Conservation (phyloP, 1,284 basidiomycete genomes). For the Ustilago curta region DNA sequence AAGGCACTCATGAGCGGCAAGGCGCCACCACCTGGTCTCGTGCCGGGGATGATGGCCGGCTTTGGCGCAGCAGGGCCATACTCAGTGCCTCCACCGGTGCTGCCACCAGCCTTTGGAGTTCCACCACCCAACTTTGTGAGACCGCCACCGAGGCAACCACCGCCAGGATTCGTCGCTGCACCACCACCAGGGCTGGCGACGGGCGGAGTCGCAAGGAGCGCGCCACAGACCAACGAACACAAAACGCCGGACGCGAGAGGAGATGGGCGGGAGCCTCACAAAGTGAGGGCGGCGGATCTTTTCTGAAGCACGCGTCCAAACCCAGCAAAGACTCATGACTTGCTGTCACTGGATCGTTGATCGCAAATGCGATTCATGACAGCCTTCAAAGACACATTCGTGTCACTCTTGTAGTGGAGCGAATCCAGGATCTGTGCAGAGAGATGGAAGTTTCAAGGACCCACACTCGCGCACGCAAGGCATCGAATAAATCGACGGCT, state of each 20-base stretch:
- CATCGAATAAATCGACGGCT: background rate
- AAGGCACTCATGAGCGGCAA: constrained; percentile 87
- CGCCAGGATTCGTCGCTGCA: constrained; percentile 29
- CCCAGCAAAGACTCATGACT: no score
- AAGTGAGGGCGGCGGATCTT: constrained; percentile 46
- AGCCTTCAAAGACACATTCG: no score
- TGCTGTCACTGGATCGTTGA: background rate
- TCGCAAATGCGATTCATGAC: background rate
- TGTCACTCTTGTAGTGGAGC: no score
- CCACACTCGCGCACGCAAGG: background rate
- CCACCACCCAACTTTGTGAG: constrained; percentile 38
- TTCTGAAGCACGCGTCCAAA: constrained; percentile 22
- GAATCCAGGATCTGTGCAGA: no score
- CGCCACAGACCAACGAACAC: constrained; percentile 16
- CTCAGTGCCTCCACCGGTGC: constrained; percentile 38
- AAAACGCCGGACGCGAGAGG: constrained; percentile 7
- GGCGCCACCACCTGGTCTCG: constrained; percentile 43
- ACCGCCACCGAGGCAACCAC: constrained; percentile 35
- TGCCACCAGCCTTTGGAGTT: constrained; percentile 18
- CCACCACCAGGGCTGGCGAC: constrained; percentile 9
- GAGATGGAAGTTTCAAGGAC: no score
- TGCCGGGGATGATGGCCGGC: constrained; percentile 18
- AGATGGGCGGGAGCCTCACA: constrained; percentile 21
- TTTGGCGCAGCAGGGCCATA: constrained; percentile 33
- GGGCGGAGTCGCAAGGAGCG: constrained; percentile 2